Percentiles rank a stretch among this genome's conserved stretches.
phyloP scores from a whole-genome alignment of 352 stramenopile genomes.

The Aphanomyces invadans region DNA sequence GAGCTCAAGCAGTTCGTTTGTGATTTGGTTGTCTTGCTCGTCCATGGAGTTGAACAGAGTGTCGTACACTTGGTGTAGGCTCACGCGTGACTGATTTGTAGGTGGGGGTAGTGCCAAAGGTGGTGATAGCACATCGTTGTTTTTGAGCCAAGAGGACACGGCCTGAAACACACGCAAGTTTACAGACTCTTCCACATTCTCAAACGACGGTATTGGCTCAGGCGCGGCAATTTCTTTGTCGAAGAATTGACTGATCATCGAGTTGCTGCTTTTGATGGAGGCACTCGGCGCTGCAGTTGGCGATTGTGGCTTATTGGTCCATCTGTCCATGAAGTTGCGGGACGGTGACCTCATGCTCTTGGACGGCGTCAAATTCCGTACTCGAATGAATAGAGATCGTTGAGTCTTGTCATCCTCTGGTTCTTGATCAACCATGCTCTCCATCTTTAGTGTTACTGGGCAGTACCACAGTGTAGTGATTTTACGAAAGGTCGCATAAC shows the following conservation, averaged over 20 bases:
- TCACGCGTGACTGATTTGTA: neutral
- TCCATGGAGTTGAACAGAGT: slow-evolving; percentile 6
- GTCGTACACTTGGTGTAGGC: slow-evolving; percentile 1
- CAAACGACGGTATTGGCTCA: neutral
- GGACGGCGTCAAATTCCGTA: slow-evolving; percentile 10
- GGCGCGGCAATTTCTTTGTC: neutral
- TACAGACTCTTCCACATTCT: neutral
- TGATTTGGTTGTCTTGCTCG: slow-evolving; percentile 24
- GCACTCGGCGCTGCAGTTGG: neutral
- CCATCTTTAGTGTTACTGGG: neutral
- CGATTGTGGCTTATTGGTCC: neutral
- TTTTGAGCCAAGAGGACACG: slow-evolving; percentile 12
- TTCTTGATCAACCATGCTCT: neutral
- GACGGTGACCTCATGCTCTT: slow-evolving; percentile 11
- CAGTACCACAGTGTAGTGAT: too few species aligned
- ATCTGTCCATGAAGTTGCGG: slow-evolving; percentile 23
- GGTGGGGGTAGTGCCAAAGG: neutral
- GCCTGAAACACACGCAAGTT: neutral
- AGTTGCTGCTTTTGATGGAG: neutral
- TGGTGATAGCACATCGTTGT: neutral
- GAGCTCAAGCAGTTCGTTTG: slow-evolving; percentile 15
- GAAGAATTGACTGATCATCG: neutral
- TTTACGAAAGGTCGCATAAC: slow-evolving; percentile 15
- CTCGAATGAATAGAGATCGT: slow-evolving; percentile 19
- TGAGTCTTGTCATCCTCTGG: slow-evolving; percentile 4